phyloP scores from a whole-genome alignment of 257 asterid genomes.

The Leonotis leonurus region DNA sequence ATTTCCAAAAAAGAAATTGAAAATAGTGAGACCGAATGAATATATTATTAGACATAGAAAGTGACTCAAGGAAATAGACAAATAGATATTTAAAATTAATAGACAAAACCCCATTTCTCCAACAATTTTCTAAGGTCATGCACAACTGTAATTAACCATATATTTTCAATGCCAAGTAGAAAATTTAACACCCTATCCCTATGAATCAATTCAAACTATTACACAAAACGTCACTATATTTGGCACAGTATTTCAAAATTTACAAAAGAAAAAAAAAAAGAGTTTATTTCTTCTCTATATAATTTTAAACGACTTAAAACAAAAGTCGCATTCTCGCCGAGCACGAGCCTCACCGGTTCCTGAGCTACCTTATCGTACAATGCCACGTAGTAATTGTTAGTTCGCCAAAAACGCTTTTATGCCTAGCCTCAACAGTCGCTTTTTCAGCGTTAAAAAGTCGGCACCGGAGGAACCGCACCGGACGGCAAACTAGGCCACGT shows the following conservation, averaged over 20 bases:
- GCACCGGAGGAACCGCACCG: slow-evolving; percentile 30
- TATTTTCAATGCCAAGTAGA: slow-evolving; percentile 19
- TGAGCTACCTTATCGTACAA: slow-evolving; percentile 21
- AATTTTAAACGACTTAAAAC: background rate
- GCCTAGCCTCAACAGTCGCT: background rate
- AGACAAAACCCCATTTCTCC: background rate
- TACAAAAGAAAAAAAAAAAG: background rate
- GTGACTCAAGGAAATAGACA: background rate
- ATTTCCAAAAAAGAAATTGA: background rate
- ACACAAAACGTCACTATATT: background rate
- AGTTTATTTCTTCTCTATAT: no score
- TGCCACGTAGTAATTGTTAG: slow-evolving; percentile 21
- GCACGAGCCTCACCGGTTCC: slow-evolving; percentile 33
- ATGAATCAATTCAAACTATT: background rate
- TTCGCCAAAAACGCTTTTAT: background rate
- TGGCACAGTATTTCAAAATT: background rate
- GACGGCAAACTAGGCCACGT: slow-evolving; percentile 18
- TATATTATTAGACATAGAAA: slow-evolving; percentile 5
- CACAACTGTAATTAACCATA: slow-evolving; percentile 17
- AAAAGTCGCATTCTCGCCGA: slow-evolving; percentile 24
- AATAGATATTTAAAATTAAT: background rate
- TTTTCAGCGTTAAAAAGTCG: slow-evolving; percentile 19
- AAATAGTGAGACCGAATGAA: background rate
- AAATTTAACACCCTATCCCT: slow-evolving; percentile 18
- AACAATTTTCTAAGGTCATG: slow-evolving; percentile 20